These are phyloP conservation scores for Aspergillus sojae DNA, from an alignment of 2,329 filamentous ascomycete genomes.

Conservation along the genomic window DNA sequence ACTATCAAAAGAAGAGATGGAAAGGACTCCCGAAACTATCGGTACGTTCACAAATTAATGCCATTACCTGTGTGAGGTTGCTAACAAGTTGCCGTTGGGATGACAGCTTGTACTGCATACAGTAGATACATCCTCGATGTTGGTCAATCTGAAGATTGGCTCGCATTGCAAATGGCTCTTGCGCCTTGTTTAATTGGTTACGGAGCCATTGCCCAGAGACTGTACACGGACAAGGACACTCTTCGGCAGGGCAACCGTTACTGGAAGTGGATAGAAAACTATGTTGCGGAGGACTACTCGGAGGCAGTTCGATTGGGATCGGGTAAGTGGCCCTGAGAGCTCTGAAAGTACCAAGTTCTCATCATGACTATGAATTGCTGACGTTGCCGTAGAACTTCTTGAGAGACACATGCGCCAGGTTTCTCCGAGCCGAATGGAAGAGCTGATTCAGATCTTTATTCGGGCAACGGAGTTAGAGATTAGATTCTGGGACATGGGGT, in stretches of 20 bases:
- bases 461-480: slow-evolving; percentile 81
- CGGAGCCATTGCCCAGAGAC: slow-evolving; percentile 72
- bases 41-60: slow-evolving; percentile 49
- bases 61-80: not conserved
- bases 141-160: slow-evolving; percentile 83
- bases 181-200: slow-evolving; percentile 92
- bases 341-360: not conserved
- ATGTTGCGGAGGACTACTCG: slow-evolving; percentile 77
- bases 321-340: slow-evolving; percentile 52
- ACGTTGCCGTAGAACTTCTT: slow-evolving; percentile 61
- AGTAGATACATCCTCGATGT: slow-evolving; percentile 86
- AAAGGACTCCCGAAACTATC: slow-evolving; percentile 72
- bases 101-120: slow-evolving; percentile 74
- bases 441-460: slow-evolving; percentile 81
- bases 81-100: slow-evolving; percentile 8
- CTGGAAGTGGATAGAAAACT: slow-evolving; percentile 91
- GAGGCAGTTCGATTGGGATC: slow-evolving; percentile 71
- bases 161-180: slow-evolving; percentile 81
- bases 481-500: slow-evolving; percentile 73
- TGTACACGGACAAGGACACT: slow-evolving; percentile 66
- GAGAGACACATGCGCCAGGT: slow-evolving; percentile 75
- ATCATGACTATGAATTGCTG: slow-evolving; percentile 1
- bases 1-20: slow-evolving; percentile 72
- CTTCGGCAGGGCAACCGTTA: slow-evolving; percentile 69
- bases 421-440: slow-evolving; percentile 74